Conservation (phyloP, 768 basidiomycete genomes). For the Butyriboletus loyo region DNA sequence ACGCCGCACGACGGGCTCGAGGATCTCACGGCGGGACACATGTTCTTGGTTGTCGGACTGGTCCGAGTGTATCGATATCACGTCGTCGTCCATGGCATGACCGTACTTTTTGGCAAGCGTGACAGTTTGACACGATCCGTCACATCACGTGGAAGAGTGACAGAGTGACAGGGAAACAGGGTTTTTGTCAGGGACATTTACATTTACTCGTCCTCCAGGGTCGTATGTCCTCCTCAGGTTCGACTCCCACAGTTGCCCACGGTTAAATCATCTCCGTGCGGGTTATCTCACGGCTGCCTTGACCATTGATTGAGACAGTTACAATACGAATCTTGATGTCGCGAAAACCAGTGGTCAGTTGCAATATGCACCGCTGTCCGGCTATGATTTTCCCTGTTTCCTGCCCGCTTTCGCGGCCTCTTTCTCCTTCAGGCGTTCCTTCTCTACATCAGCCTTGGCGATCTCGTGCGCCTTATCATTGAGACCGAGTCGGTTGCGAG, state of each 20-base stretch:
- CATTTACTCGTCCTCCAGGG: background rate
- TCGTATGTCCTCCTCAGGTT: conserved; percentile 1
- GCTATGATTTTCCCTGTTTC: conserved; percentile 34
- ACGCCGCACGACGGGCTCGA: conserved; percentile 65
- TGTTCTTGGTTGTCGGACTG: conserved; percentile 28
- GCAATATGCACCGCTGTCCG: background rate
- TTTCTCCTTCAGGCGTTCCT: conserved; percentile 51
- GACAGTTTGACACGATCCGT: conserved; percentile 23
- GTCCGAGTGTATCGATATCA: conserved; percentile 33
- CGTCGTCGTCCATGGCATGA: conserved; percentile 30
- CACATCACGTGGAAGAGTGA: conserved; percentile 27
- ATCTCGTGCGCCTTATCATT: conserved; percentile 85
- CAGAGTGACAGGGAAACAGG: background rate
- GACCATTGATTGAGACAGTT: background rate
- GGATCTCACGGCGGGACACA: conserved; percentile 47
- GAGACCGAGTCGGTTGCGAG: conserved; percentile 85
- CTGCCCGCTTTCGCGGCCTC: conserved; percentile 46
- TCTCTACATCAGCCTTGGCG: conserved; percentile 64
- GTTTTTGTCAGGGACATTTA: background rate
- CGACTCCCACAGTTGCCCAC: conserved; percentile 10
- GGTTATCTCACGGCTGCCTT: background rate
- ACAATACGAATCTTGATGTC: background rate
- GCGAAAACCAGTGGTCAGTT: background rate
- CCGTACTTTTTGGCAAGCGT: conserved; percentile 1
- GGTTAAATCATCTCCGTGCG: conserved; percentile 16